Base-by-base conservation (phyloP, 768 basidiomycete genomes). In the Tulasnella calospora region DNA sequence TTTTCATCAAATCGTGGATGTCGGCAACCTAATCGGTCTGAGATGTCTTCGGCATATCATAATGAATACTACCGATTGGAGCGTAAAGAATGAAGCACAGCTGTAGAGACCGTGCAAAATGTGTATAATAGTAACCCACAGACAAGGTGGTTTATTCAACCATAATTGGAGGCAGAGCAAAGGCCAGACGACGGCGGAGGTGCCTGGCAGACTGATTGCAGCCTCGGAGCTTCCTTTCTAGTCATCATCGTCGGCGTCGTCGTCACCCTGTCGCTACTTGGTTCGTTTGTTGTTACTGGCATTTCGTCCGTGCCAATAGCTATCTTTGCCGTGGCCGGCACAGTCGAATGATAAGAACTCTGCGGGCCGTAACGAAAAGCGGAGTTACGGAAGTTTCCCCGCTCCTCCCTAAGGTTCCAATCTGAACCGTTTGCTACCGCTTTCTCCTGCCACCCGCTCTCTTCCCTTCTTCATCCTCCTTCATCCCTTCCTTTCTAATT, bases 201-300 rank as follows among this genome's bases (percentile, higher is more conserved):
- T 9, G 40, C 40, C 13, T 40, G 85, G 81, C 98, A 90, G 83
- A n/a, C n/a, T n/a, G n/a, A n/a, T n/a, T n/a, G n/a, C n/a, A n/a
- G n/a, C n/a, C n/a, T n/a, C n/a, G n/a, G n/a, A n/a, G n/a, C n/a
- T n/a, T n/a, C n/a, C 55, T 41, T 21, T 55, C 75, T 76, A 17
- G 27, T 73, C 12, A 1, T 71, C 57, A n/a, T n/a, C 57, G 23
- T 61, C 7, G 57, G 27, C 57, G 57, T 61, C 57, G n/a, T 47
- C 46, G 57, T 3, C 12, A 8, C 9, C n/a, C 57, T 61, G n/a
- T 55, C 19, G n/a, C n/a, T 5, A 21, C 21, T 61, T 30, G 21
- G 23, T 23, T 61, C 10, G n/a, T 8, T 13, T 23, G 57, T 13
- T 61, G 57, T 61, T 30, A 61, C 7, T 61, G 23, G 57, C 57